These are phyloP conservation scores for Suillus plorans DNA, from an alignment of 768 basidiomycete genomes.

Conservation along the genomic window DNA sequence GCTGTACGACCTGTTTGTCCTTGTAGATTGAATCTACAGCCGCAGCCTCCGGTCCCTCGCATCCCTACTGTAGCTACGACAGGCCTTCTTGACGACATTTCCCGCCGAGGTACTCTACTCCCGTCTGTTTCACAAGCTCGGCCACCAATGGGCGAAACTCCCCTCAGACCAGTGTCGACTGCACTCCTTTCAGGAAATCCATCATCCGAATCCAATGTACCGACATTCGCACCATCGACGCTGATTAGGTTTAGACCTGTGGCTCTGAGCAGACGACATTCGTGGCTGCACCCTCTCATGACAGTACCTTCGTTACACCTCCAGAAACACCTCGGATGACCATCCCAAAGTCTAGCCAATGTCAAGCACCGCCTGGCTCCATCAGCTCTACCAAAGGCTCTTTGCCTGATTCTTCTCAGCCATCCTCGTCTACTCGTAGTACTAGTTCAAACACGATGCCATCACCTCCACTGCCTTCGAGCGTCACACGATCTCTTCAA, in stretches of 20 bases:
- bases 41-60: conserved; percentile 19
- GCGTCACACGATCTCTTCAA: conserved; percentile 3
- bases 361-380: conserved; percentile 1
- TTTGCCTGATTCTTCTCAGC: conserved; percentile 34
- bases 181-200: not conserved
- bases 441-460: conserved; percentile 23
- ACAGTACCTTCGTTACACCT: conserved; percentile 26
- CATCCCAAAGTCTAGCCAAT: not conserved
- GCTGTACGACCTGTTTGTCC: conserved; percentile 69
- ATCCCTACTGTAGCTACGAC: conserved; percentile 16
- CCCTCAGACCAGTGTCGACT: not conserved
- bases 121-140: not conserved
- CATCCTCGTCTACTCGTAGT: conserved; percentile 25
- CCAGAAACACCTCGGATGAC: conserved; percentile 21
- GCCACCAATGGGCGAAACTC: conserved; percentile 4
- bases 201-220: conserved; percentile 1
- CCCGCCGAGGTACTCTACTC: conserved; percentile 17
- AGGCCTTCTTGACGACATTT: conserved; percentile 7
- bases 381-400: conserved; percentile 15
- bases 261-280: not conserved
- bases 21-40: conserved; percentile 58
- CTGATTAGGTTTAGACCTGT: conserved; percentile 10
- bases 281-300: conserved; percentile 23
- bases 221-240: conserved; percentile 8
- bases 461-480: conserved; percentile 29